Base-by-base conservation (phyloP, 1,284 basidiomycete genomes). In the Cutaneotrichosporon spelunceum region DNA sequence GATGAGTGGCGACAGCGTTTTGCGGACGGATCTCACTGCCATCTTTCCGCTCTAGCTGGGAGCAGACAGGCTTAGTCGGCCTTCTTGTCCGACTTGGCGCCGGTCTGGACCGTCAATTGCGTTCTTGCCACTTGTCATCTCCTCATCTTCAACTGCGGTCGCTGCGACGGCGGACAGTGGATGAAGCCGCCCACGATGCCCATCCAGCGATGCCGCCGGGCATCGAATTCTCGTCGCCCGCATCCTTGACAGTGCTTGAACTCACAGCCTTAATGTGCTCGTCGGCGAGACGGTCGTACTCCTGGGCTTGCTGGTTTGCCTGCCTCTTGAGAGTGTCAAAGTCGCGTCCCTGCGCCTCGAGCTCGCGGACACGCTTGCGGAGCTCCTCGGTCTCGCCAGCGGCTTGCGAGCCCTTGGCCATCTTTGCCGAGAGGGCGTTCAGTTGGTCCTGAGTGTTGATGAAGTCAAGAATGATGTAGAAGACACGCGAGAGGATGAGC, bases 391-490 rank as follows among this genome's bases (percentile, higher is more conserved):
- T 70, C 70, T 77, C 72, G 52, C 74, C 72, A 36, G 66, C 62
- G 27, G 67, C 65, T n/a, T 70, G 67, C 42, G 82, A 81, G 53
- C 77, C 66, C 59, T 77, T 75, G 48, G 81, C 78, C 45, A 81
- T 77, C 82, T 85, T 82, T 70, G 87, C 84, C 82, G 93, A 91
- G 64, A 95, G 79, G 68, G 89, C 87, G 30, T 86, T 86, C 72
- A 91, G 91, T 72, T 91, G 86, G 72, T 94, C 93, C 78, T 95
- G 91, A 2, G 88, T 85, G 70, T 91, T 86, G 70, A 96, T 90
- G 64, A 96, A 87, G 76, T 96, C 91, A 69, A 93, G 86, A 60
- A 91, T 85, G 75, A 97, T 90, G 79, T 88, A 89, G 82, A 95
- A 95, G 5, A 90, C 92, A 70, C 93, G 88, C 9, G 92, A 89